Base-by-base conservation (phyloP, 2,329 filamentous ascomycete species). In the Cercospora beticola region DNA sequence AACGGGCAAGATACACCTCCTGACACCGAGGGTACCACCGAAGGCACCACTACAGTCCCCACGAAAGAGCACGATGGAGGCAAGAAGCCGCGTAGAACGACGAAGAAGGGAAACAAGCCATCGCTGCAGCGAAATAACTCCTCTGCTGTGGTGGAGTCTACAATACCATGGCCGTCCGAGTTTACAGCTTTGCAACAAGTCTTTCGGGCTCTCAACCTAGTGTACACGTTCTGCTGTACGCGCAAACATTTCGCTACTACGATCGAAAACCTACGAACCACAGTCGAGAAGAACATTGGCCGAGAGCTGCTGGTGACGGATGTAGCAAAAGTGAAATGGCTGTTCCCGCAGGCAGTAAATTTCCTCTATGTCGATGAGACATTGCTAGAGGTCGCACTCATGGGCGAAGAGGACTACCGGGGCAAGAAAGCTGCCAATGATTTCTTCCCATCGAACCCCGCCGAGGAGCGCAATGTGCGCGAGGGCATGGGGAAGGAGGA, bases 211-310 rank as follows among this genome's bases (percentile, higher is more conserved):
- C 82, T 99, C 68, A 99, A 97, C 74, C 82, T 98, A 1, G 93
- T 98, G 0, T 97, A 93, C 75, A 98, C 95, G 0, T 98, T 99
- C 77, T 97, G 93, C 82, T 95, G 90, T 77, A 94, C 94, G 0
- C 89, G 95, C 57, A 97, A 97, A 78, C 92, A 98, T 75, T 86
- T 98, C 30, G 89, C 92, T 0, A 98, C 95, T 0, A 97, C 94
- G 0, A 93, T 97, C 73, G 91, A 95, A 16, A 97, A 91, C 5
- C 91, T 99, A 58, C 93, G 90, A 74, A 87, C 88, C 8, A 88
- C 94, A 0, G 94, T 98, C 0, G 93, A 97, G 79, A 87, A 87
- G 0, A 93, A 97, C 76, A 93, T 89, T 69, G 90, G 91, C 74
- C 86, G 87, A 26, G 83, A 88, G 18, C 80, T 99, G 52, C 83